phyloP scores from a whole-genome alignment of 2,329 filamentous ascomycete genomes.

The Lasiodiplodia gonubiensis region DNA sequence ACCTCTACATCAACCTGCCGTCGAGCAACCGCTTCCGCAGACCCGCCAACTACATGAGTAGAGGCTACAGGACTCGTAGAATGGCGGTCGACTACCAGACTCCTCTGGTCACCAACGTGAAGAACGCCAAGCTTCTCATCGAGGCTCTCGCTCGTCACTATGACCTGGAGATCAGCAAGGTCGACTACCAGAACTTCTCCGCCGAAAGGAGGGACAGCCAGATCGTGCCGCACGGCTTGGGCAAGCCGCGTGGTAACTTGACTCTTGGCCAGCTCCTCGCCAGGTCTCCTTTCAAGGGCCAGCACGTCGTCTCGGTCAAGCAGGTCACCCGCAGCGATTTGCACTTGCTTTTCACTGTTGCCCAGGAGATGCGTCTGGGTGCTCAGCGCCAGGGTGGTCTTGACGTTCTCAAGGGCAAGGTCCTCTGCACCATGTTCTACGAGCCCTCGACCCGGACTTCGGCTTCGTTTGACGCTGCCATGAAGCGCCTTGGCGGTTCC shows the following conservation, averaged over 20 bases:
- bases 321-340: constrained; percentile 88
- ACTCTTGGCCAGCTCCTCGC: constrained; percentile 74
- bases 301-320: constrained; percentile 89
- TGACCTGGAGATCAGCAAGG: constrained; percentile 78
- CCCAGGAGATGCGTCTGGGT: constrained; percentile 95
- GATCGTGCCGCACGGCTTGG: constrained; percentile 49
- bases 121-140: constrained; percentile 96
- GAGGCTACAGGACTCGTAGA: constrained; percentile 92
- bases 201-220: constrained; percentile 36
- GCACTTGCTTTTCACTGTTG: constrained; percentile 92
- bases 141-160: constrained; percentile 92
- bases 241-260: constrained; percentile 62
- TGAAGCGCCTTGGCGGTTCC: constrained; percentile 94
- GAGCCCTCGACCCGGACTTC: constrained; percentile 97
- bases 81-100: constrained; percentile 99
- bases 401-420: constrained; percentile 81
- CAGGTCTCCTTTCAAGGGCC: constrained; percentile 84
- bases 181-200: constrained; percentile 87
- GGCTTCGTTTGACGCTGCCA: constrained; percentile 93
- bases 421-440: constrained; percentile 94
- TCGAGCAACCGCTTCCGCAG: constrained; percentile 97
- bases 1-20: constrained; percentile 98
- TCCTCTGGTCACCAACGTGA: constrained; percentile 96
- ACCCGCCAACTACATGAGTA: constrained; percentile 97
- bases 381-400: constrained; percentile 92